Evolutionary conservation across 2,329 filamentous ascomycete genomes (phyloP).

Genomic region (Penicillium italicum): DNA sequence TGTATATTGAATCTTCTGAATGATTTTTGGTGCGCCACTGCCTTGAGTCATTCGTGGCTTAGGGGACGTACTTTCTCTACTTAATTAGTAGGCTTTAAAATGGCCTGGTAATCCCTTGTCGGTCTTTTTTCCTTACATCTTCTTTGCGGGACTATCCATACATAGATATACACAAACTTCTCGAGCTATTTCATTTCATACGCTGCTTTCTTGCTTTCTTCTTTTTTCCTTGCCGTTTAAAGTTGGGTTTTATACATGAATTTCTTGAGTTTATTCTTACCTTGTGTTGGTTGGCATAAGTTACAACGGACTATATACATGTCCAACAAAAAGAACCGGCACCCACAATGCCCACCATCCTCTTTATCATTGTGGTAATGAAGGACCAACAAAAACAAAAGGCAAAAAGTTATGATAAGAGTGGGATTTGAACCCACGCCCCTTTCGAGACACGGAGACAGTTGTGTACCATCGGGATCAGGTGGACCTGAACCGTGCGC

Average conservation of each 20-base stretch:
- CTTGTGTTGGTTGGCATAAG: not conserved
- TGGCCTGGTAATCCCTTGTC: not conserved
- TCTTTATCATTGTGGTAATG: not conserved
- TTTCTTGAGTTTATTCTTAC: too few relatives aligned
- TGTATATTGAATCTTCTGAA: conserved; percentile 11
- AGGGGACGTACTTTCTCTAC: not conserved
- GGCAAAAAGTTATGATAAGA: conserved; percentile 9
- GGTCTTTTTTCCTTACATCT: not conserved
- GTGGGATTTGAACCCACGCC: conserved; percentile 15
- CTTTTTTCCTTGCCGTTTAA: not conserved
- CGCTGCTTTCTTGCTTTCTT: not conserved
- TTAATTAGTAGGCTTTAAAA: not conserved
- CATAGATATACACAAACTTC: not conserved
- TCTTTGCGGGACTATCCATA: not conserved
- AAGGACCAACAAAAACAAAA: not conserved
- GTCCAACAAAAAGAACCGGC: not conserved
- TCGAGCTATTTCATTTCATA: not conserved
- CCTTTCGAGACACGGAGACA: conserved; percentile 14
- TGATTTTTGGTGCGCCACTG: not conserved
- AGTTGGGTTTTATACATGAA: not conserved
- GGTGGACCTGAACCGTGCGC: conserved; percentile 35
- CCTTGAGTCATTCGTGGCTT: too few relatives aligned
- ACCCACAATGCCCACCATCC: not conserved
- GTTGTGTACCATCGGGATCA: conserved; percentile 20
- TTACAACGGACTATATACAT: not conserved